Base-by-base conservation (phyloP, 2,329 filamentous ascomycete species). In the Tolypocladium amazonense region DNA sequence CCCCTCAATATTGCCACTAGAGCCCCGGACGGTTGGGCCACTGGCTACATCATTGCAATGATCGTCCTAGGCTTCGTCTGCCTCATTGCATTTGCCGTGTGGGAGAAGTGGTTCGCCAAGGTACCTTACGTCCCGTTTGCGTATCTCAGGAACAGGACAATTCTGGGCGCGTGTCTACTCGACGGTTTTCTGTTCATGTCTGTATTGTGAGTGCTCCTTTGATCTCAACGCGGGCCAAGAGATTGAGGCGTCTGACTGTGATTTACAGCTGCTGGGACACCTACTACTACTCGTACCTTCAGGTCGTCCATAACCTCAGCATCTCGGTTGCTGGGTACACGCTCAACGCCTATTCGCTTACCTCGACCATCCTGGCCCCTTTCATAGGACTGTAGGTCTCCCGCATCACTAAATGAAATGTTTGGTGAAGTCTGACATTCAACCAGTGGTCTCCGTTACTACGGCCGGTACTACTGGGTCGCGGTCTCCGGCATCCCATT, bases 91-190 rank as follows among this genome's bases (percentile, higher is more conserved):
- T 84, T 88, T 58, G 79, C 72, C 1, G 62, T 81, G 1, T 86
- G 81, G 77, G 86, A 88, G 54, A 59, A 35, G 50, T 85, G 80
- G 77, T 84, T 87, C 71, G 76, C 71, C 27, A 83, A 74, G 43
- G 70, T 81, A 53, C 80, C 84, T 0, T 80, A 87, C 68, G 74
- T 88, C 56, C 81, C 77, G 3, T 81, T 73, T 65, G 67, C 71
- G 60, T 73, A 82, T 67, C 70, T 83, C 61, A 71, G 72, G 55
- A 70, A 80, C 56, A 69, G 75, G 35, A 81, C 79, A 23, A 73
- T 81, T 53, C 65, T 81, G 5, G 79, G 78, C 5, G 72, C 76
- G 14, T 77, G 74, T 61, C 57, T 73, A 57, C 65, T 72, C 5
- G 69, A 73, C 54, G 68, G 67, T 27, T 61, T 72, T 66, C 72